Base-by-base conservation (phyloP, 139 green algal genomes). In the Coccomyxa sp. region DNA sequence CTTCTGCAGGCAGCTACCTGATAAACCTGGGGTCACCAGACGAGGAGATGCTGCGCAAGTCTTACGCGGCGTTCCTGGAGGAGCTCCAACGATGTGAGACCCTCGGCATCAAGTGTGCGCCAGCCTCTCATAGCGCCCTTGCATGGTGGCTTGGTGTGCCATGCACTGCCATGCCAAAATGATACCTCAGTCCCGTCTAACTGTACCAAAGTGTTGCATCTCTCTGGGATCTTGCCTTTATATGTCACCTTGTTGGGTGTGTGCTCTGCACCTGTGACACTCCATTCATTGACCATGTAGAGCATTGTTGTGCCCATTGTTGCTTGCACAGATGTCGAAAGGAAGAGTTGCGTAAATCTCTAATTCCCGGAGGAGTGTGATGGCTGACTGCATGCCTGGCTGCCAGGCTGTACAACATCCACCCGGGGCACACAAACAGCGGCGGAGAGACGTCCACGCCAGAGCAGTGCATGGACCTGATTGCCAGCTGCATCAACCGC, bases 1-100 rank as follows among this genome's bases (percentile, higher is more conserved):
- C 67, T 86, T 51, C 78, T 79, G 45, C 83, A 87, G 83, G 83
- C 30, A 79, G 81, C 58, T 85, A 84, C n/a, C 83, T 90, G 17
- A 83, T 86, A 67, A 90, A 90, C 82, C 74, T 90, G 71, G 85
- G 67, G 31, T 83, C 77, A 0, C 66, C 60, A 13, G 85, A 90
- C 45, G 67, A 79, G 15, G 79, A 81, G 25, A 68, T 87, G 71
- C 16, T 82, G 58, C 23, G 4, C 13, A 87, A 87, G 60, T 79
- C 68, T 59, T 87, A 87, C 59, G 68, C 45, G 31, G 83, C 66
- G 16, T 82, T 87, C 58, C 30, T 87, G 79, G 71, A 83, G 27
- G 83, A 86, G 66, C 77, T 86, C 23, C 81, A 79, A 15, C 82
- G 82, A 0, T 86, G 82, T 59, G 82, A 86, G 66, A 58, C 17